Conservation (phyloP, 345 rosid genomes). For the Brassica napus region Da-Ae NC_063442.1:36716501-36717000, state of each 20-base stretch:
- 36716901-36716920: conserved; percentile 41
- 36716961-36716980: conserved; percentile 83
- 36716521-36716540: neutral
- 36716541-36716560: neutral
- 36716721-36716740: conserved; percentile 83
- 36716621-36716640: neutral
- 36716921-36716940: conserved; percentile 69
- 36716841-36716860: neutral
- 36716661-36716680: conserved; percentile 74
- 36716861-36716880: neutral
- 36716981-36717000: conserved; percentile 86
- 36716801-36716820: neutral
- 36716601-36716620: neutral
- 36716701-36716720: conserved; percentile 84
- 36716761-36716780: conserved; percentile 67
- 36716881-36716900: conserved; percentile 20
- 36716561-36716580: neutral
- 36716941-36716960: conserved; percentile 82
- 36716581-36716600: neutral
- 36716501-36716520: conserved; percentile 26
- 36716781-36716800: conserved; percentile 64
- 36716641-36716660: neutral
- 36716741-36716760: conserved; percentile 79
- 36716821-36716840: neutral
- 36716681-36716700: conserved; percentile 68